phyloP scores from a whole-genome alignment of 2,329 filamentous ascomycete genomes.

The Calonectria ilicicola region DNA sequence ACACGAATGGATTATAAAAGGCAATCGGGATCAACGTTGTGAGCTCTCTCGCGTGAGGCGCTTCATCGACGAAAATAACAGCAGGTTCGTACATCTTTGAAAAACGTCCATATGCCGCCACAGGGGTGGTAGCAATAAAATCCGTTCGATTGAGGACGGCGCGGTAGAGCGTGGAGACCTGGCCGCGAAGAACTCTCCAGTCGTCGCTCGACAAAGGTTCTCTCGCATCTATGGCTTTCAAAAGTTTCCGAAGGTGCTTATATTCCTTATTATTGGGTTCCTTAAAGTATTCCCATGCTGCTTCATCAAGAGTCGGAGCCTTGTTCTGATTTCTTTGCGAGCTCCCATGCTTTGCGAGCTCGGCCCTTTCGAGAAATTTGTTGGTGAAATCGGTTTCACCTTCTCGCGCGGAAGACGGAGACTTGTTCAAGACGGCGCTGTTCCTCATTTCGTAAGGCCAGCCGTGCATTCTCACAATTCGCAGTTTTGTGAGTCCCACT shows the following conservation, averaged over 20 bases:
- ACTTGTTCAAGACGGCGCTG: slow-evolving; percentile 44
- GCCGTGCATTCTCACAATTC: slow-evolving; percentile 54
- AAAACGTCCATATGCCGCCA: slow-evolving; percentile 54
- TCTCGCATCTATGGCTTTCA: slow-evolving; percentile 47
- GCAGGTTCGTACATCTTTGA: slow-evolving; percentile 77
- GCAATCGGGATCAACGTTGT: slow-evolving; percentile 59
- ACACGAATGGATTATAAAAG: slow-evolving; percentile 54
- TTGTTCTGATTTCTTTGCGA: slow-evolving; percentile 30
- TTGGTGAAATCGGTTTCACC: slow-evolving; percentile 48
- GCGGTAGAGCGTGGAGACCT: slow-evolving; percentile 52
- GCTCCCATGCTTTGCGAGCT: slow-evolving; percentile 34
- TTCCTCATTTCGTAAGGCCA: slow-evolving; percentile 53
- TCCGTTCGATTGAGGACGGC: slow-evolving; percentile 53
- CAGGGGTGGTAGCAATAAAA: slow-evolving; percentile 61
- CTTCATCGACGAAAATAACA: slow-evolving; percentile 87
- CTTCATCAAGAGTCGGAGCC: slow-evolving; percentile 57
- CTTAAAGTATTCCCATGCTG: slow-evolving; percentile 55
- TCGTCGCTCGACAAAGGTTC: slow-evolving; percentile 41
- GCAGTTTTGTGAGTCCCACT: slow-evolving; percentile 48
- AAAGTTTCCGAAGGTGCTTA: slow-evolving; percentile 48
- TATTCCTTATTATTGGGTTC: slow-evolving; percentile 47
- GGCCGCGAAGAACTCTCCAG: slow-evolving; percentile 45
- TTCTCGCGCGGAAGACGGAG: not conserved
- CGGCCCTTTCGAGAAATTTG: slow-evolving; percentile 47
- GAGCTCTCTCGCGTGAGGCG: slow-evolving; percentile 58